phyloP scores from a whole-genome alignment of 169 alveolate species.

The Eimeria necatrix region DNA sequence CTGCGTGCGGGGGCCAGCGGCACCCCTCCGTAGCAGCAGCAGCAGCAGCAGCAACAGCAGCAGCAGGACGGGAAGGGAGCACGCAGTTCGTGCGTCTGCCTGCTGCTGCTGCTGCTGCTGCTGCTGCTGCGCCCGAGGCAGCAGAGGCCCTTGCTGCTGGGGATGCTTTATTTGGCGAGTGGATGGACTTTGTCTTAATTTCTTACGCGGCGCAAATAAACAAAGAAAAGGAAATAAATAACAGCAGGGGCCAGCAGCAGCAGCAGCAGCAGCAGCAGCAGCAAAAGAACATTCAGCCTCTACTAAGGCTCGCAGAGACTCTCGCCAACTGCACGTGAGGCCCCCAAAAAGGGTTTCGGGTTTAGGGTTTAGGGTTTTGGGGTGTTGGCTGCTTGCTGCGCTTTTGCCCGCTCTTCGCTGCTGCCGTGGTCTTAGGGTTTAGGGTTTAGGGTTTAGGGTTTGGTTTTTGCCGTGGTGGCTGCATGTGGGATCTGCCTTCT shows the following conservation, averaged over 20 bases:
- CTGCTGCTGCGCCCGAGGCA: background rate
- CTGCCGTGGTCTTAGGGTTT: background rate
- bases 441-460: too few species aligned
- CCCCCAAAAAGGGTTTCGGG: background rate
- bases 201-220: background rate
- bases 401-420: background rate
- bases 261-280: background rate
- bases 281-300: background rate
- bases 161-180: constrained; percentile 3
- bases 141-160: constrained; percentile 58
- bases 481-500: too few species aligned
- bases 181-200: constrained; percentile 5
- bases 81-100: background rate
- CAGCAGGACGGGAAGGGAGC: background rate
- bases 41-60: constrained; percentile 19
- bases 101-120: background rate
- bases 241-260: background rate
- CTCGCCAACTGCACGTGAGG: constrained; percentile 64
- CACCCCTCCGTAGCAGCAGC: background rate
- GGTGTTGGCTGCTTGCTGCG: background rate
- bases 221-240: background rate
- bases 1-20: background rate
- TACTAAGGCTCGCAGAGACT: constrained; percentile 44
- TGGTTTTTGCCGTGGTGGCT: too few species aligned
- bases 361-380: background rate